Evolutionary conservation across 495 filamentous ascomycete species (phyloP).

Genomic region (Chaetomidium leptoderma): DNA sequence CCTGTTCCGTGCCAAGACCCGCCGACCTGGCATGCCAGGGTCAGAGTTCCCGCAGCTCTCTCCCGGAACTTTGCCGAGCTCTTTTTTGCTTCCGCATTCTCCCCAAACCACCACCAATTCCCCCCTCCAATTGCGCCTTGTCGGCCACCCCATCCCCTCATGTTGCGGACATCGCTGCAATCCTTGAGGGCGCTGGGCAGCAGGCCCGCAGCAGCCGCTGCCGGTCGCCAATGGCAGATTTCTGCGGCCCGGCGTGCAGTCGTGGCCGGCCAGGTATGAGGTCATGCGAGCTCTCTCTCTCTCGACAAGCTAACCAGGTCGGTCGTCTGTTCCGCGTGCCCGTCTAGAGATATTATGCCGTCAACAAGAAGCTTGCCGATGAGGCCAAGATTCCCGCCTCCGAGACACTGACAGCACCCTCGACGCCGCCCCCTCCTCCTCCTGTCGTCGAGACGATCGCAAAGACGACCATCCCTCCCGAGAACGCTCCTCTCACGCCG

Average conservation of each 20-base stretch:
- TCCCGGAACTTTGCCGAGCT: conserved; percentile 38
- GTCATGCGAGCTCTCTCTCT: conserved; percentile 10
- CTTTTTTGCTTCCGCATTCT: conserved; percentile 41
- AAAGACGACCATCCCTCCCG: conserved; percentile 53
- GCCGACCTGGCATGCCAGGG: neutral
- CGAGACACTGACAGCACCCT: conserved; percentile 49
- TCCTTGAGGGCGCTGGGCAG: conserved; percentile 52
- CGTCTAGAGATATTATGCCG: conserved; percentile 55
- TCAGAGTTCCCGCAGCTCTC: conserved; percentile 21
- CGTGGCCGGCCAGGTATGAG: conserved; percentile 33
- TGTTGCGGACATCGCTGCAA: conserved; percentile 65
- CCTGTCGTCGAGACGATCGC: conserved; percentile 34
- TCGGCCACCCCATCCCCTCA: conserved; percentile 53
- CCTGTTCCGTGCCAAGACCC: conserved; percentile 11
- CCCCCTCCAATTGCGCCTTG: conserved; percentile 36
- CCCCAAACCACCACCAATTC: conserved; percentile 35
- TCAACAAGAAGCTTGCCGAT: conserved; percentile 51
- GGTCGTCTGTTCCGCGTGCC: too few species aligned
- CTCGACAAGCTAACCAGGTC: neutral
- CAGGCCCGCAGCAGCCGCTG: conserved; percentile 45
- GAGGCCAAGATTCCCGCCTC: conserved; percentile 56
- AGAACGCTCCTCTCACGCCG: conserved; percentile 58
- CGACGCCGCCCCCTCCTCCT: conserved; percentile 45
- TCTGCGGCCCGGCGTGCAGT: conserved; percentile 32
- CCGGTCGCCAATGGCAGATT: conserved; percentile 54